Evolutionary conservation across 2,329 filamentous ascomycete genomes (phyloP).

Genomic region (Ascochyta viciae-villosae): DNA sequence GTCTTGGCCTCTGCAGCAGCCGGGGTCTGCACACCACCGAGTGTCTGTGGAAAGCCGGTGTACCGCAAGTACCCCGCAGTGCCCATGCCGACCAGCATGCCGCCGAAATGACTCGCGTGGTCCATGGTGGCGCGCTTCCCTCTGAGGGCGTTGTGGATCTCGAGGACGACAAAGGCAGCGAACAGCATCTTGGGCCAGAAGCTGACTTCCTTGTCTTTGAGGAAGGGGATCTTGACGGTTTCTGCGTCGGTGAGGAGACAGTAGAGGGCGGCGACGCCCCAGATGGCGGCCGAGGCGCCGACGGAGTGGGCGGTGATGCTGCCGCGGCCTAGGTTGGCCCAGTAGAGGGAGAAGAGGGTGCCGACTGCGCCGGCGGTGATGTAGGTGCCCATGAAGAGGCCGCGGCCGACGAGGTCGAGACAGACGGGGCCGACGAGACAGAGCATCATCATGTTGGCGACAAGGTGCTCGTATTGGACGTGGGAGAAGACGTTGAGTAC

Average conservation of each 20-base stretch:
- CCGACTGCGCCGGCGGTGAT: constrained; percentile 44
- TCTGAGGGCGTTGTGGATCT: constrained; percentile 29
- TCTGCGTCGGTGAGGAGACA: constrained; percentile 43
- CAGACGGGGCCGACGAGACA: constrained; percentile 67
- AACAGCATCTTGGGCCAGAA: constrained; percentile 45
- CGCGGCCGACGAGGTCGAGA: constrained; percentile 47
- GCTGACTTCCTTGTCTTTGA: constrained; percentile 33
- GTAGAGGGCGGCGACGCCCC: constrained; percentile 41
- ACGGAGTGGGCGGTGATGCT: constrained; percentile 38
- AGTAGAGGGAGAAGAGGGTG: constrained; percentile 39
- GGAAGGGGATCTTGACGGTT: constrained; percentile 39
- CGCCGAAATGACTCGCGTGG: constrained; percentile 49
- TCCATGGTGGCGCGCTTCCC: constrained; percentile 31
- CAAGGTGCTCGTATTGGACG: constrained; percentile 63
- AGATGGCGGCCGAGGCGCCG: constrained; percentile 45
- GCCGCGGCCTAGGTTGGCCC: constrained; percentile 42
- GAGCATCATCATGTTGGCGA: constrained; percentile 70
- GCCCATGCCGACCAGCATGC: constrained; percentile 34
- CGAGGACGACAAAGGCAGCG: constrained; percentile 32
- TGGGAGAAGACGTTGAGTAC: constrained; percentile 75
- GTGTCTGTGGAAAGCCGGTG: constrained; percentile 32
- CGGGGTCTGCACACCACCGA: constrained; percentile 20
- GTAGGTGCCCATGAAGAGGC: constrained; percentile 46
- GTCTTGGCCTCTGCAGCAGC: constrained; percentile 25
- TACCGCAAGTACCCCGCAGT: constrained; percentile 38